Base-by-base conservation (phyloP, 257 asterid genomes). In the Solanum chiquidenum region DNA sequence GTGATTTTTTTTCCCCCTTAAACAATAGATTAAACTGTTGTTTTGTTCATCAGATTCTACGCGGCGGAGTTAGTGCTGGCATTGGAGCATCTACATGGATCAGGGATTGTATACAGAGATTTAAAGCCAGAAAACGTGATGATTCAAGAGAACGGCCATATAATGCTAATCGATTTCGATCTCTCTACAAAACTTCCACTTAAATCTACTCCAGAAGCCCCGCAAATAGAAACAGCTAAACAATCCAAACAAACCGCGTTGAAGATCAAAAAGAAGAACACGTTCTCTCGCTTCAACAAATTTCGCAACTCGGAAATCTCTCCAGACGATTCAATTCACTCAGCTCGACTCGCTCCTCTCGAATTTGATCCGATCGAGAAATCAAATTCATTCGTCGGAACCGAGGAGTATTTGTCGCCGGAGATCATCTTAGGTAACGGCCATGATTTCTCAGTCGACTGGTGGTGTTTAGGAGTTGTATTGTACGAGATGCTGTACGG, bases 381-480 rank as follows among this genome's bases (percentile, higher is more conserved):
- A 62, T 93, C 99, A 7, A 97, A 97, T 91, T 97, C 99, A 12
- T 97, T 97, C 90, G 99, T 97, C 64, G 99, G 99, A 10, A 97
- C 99, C 9, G 99, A 95, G 88, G 99, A 97, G 89, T 96, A 97
- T 92, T 90, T 97, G 62, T 97, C 98, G 42, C 99, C 99, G 88
- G 99, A 97, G 93, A 89, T 97, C 49, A 92, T 97, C 27, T 21
- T 88, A 3, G 99, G 98, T 88, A 90, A 93, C 77, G 99, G 99
- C 80, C 99, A 97, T 90, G 98, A 94, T 88, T 97, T 95, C 93
- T 86, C 98, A 68, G 99, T 97, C 80, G 99, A 97, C 85, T 95
- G 97, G 99, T 97, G 99, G 99, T 93, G 99, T 87, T 83, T 96
- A 16, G 99, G 99, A 2, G 91, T 96, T 25, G 90, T 97, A 93